Percentiles rank a stretch among this genome's conserved stretches.
Conservation (phyloP, 2,329 filamentous ascomycete species). For the Aureobasidium leucospermi region DNA sequence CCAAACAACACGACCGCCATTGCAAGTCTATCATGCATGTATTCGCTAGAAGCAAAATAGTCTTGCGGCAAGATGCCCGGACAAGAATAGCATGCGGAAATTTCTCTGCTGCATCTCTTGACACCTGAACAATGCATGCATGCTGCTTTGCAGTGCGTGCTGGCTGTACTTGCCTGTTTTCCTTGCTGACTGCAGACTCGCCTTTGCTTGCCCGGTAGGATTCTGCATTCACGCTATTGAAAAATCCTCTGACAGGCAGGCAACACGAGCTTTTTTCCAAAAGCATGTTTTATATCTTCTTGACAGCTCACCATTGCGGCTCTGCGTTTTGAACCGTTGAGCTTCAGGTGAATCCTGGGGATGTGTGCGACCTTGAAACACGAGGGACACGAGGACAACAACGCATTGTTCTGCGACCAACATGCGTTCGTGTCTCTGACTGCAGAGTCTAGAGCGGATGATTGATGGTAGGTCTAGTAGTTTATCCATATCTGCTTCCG, state of each 20-base stretch:
- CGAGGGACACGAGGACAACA: background rate
- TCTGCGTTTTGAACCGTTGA: background rate
- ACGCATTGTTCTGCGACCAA: background rate
- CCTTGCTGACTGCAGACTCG: background rate
- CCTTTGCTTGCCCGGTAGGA: background rate
- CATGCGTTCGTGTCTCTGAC: background rate
- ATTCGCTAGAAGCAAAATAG: background rate
- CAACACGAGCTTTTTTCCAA: background rate
- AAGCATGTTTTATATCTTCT: background rate
- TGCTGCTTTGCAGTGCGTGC: background rate
- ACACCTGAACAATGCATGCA: background rate
- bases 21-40: background rate
- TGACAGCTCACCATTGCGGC: background rate
- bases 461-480: too few relatives aligned
- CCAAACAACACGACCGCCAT: conserved; percentile 1
- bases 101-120: background rate
- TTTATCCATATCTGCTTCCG: too few relatives aligned
- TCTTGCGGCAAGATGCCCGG: background rate
- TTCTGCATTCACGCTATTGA: background rate
- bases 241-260: background rate
- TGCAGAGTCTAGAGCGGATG: too few relatives aligned
- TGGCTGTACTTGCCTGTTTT: too few relatives aligned
- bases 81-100: background rate
- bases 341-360: background rate
- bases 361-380: background rate